These are phyloP conservation scores for Chlamydomonas schloesseri DNA, from an alignment of 139 green algal genomes.

Conservation along the genomic window DNA sequence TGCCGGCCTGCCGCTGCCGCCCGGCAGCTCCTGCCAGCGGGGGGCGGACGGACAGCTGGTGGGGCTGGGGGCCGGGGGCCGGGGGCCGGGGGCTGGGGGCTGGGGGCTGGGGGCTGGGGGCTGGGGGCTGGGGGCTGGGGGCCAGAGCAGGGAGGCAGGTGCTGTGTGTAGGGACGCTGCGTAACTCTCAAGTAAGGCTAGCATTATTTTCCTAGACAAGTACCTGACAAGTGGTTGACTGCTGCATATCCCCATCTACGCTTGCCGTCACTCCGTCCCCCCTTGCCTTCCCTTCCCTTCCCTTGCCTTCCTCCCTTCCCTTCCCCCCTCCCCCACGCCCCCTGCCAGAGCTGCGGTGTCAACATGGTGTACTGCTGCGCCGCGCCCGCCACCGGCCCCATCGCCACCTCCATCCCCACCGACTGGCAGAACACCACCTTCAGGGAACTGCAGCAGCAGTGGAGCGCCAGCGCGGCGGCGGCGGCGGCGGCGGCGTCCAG, in stretches of 20 bases:
- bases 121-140: too few species aligned
- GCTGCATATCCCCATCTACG: too few species aligned
- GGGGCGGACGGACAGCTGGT: background rate
- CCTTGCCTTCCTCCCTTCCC: background rate
- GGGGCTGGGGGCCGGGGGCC: too few species aligned
- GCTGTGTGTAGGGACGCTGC: too few species aligned
- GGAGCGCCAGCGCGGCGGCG: background rate
- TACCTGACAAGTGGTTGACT: too few species aligned
- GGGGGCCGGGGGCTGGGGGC: too few species aligned
- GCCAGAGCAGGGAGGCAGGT: too few species aligned
- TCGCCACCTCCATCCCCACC: conserved; percentile 52
- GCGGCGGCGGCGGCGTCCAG: background rate
- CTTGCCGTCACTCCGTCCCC: too few species aligned
- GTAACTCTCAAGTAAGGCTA: too few species aligned
- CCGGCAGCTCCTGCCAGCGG: conserved; percentile 24
- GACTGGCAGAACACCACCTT: conserved; percentile 53
- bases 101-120: too few species aligned
- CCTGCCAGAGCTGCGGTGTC: conserved; percentile 41
- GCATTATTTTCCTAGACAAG: too few species aligned
- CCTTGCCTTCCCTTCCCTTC: too few species aligned
- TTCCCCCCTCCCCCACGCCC: background rate
- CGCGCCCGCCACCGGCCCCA: background rate
- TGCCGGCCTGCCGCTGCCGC: background rate
- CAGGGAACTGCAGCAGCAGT: background rate
- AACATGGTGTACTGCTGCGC: conserved; percentile 52